These are phyloP conservation scores for Annona squamosa DNA, from an alignment of 164 flowering plant genomes.

Conservation along the genomic window DNA sequence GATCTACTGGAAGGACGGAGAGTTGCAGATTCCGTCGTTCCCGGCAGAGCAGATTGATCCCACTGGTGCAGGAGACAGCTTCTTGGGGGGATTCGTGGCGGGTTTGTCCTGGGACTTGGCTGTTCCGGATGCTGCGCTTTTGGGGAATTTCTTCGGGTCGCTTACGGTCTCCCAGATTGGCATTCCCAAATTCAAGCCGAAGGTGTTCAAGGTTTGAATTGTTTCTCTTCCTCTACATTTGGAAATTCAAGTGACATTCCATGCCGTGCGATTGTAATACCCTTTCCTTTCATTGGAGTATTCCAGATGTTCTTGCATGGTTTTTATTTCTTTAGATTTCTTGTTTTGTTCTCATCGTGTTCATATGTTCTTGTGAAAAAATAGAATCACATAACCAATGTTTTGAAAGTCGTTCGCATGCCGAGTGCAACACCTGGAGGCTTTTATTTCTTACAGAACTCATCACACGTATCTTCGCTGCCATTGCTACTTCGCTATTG, in stretches of 20 bases:
- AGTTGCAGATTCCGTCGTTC: slow-evolving; percentile 56
- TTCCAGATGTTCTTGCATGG: too few species aligned
- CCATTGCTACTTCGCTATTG: too few species aligned
- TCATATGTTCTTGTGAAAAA: too few species aligned
- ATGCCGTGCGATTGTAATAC: too few species aligned
- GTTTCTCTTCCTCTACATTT: neutral
- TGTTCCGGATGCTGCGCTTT: slow-evolving; percentile 79
- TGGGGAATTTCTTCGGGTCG: slow-evolving; percentile 93
- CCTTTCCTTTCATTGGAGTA: too few species aligned
- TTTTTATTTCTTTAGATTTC: too few species aligned
- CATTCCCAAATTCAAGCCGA: slow-evolving; percentile 51
- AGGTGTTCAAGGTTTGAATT: slow-evolving; percentile 56
- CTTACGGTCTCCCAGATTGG: slow-evolving; percentile 79
- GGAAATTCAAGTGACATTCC: neutral
- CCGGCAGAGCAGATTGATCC: slow-evolving; percentile 73
- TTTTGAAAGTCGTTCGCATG: too few species aligned
- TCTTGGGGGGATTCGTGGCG: slow-evolving; percentile 74
- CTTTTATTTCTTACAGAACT: too few species aligned
- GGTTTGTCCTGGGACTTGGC: slow-evolving; percentile 60
- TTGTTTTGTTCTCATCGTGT: too few species aligned
- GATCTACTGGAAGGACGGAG: slow-evolving; percentile 50
- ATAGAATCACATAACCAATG: too few species aligned
- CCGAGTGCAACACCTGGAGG: too few species aligned
- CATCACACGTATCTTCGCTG: too few species aligned
- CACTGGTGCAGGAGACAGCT: slow-evolving; percentile 96